Conservation (phyloP, 768 basidiomycete genomes). For the Piloderma croceum region DNA sequence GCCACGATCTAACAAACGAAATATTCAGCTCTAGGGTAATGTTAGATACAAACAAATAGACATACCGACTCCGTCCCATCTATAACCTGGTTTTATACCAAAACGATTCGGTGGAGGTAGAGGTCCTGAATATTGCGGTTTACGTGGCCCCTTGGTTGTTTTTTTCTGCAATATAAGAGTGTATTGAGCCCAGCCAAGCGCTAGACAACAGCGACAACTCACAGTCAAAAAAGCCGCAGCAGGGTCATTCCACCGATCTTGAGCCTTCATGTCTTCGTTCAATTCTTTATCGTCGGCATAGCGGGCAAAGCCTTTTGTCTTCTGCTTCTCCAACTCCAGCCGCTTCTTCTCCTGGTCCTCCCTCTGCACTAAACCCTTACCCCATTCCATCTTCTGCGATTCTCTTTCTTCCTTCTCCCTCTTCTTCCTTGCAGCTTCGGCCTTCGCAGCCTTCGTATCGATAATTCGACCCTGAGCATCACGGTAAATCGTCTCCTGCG, state of each 20-base stretch:
- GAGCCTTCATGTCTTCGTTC: constrained; percentile 78
- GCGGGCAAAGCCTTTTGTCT: constrained; percentile 62
- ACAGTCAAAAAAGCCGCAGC: constrained; percentile 92
- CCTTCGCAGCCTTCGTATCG: constrained; percentile 78
- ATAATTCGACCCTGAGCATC: constrained; percentile 85
- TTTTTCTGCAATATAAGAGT: constrained; percentile 62
- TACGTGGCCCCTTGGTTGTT: constrained; percentile 63
- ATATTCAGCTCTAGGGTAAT: neutral
- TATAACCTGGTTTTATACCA: constrained; percentile 88
- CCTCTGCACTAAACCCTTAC: constrained; percentile 88
- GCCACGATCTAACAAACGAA: constrained; percentile 58
- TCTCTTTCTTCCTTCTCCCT: constrained; percentile 82
- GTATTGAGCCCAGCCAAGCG: constrained; percentile 1
- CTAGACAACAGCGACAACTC: constrained; percentile 19
- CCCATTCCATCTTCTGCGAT: constrained; percentile 95
- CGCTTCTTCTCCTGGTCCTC: constrained; percentile 68
- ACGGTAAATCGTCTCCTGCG: constrained; percentile 91
- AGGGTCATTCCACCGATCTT: constrained; percentile 95
- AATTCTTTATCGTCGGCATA: constrained; percentile 78
- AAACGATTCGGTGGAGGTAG: constrained; percentile 92
- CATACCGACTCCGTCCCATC: constrained; percentile 98
- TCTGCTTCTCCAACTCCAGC: constrained; percentile 64
- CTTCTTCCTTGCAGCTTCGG: constrained; percentile 77
- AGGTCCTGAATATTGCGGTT: constrained; percentile 83
- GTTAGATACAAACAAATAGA: constrained; percentile 11